Percentiles rank a stretch among this genome's conserved stretches.
phyloP scores from a whole-genome alignment of 805 yeast species.

The Sugiyamaella floridensis region DNA sequence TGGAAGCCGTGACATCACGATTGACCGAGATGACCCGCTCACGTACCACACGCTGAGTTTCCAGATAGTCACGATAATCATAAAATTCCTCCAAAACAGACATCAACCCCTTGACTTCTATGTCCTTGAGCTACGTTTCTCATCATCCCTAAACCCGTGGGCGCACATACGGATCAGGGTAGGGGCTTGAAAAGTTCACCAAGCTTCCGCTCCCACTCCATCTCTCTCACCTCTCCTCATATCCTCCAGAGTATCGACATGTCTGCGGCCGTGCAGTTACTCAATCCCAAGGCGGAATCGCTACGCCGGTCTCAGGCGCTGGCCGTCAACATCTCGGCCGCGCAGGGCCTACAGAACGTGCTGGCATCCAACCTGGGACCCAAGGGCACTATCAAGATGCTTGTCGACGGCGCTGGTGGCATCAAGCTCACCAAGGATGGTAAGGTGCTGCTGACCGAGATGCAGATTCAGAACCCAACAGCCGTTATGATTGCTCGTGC shows the following conservation, averaged over 20 bases:
- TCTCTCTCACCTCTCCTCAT: background rate
- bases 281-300: conserved; percentile 98
- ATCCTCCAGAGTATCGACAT: conserved; percentile 4
- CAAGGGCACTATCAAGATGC: conserved; percentile 90
- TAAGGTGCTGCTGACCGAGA: conserved; percentile 82
- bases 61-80: conserved; percentile 12
- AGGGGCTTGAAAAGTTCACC: background rate
- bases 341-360: conserved; percentile 93
- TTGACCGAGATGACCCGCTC: conserved; percentile 33
- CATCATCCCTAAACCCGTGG: background rate
- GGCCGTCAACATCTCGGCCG: conserved; percentile 91
- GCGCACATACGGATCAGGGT: background rate
- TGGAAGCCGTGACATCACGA: conserved; percentile 35
- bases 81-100: background rate
- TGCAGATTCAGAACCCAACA: conserved; percentile 93
- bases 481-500: conserved; percentile 90
- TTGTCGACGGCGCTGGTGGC: conserved; percentile 94
- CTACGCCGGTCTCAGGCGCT: conserved; percentile 90
- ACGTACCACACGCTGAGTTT: conserved; percentile 30
- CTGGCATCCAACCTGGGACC: conserved; percentile 91
- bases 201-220: background rate
- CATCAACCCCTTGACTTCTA: too few species aligned
- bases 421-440: conserved; percentile 97
- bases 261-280: conserved; percentile 52
- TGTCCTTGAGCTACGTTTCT: too few species aligned